Conservation (phyloP, 306 rosid genomes). For the Mucuna pruriens region DNA sequence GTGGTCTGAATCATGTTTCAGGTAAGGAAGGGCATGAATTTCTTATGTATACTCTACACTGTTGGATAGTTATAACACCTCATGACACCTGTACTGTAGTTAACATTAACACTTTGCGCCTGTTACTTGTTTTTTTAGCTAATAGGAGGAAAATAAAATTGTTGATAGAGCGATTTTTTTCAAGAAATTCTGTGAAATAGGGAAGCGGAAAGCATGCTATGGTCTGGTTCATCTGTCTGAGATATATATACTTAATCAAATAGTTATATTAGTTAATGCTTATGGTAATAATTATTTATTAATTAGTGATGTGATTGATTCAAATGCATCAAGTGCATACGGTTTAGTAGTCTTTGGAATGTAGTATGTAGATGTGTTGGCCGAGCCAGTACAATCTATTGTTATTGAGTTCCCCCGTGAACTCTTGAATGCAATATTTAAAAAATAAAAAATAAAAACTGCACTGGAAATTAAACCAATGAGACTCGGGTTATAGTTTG, state of each 20-base stretch:
- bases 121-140: constrained; percentile 36
- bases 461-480: neutral
- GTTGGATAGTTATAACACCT: constrained; percentile 32
- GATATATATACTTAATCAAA: neutral
- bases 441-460: too few species aligned
- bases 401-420: neutral
- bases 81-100: constrained; percentile 29
- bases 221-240: neutral
- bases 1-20: constrained; percentile 35
- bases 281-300: neutral
- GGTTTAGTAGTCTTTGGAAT: neutral
- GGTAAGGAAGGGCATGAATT: constrained; percentile 40
- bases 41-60: constrained; percentile 37
- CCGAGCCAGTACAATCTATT: neutral
- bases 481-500: neutral
- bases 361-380: neutral
- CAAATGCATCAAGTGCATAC: neutral
- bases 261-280: neutral
- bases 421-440: neutral
- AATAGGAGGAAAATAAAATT: constrained; percentile 19
- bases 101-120: constrained; percentile 36
- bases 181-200: constrained; percentile 2
- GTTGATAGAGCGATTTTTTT: constrained; percentile 32
- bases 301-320: neutral
- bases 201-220: constrained; percentile 10